Conservation (phyloP, 1,284 basidiomycete genomes). For the Tilletiopsis washingtonensis region DNA sequence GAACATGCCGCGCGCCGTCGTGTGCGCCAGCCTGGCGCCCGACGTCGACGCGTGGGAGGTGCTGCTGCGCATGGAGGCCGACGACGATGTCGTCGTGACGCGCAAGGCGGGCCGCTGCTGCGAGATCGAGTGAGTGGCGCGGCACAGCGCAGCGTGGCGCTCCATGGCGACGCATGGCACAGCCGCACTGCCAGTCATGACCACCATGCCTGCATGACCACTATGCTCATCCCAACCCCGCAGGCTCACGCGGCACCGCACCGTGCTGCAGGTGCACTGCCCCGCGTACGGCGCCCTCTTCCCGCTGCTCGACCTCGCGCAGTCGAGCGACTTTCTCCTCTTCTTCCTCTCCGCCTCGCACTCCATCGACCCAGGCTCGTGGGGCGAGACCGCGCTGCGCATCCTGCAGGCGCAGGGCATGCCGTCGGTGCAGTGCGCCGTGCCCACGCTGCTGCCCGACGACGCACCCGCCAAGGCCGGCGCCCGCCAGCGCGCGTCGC, state of each 20-base stretch:
- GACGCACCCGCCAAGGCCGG: slow-evolving; percentile 13
- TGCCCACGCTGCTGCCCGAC: slow-evolving; percentile 35
- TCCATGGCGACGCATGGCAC: not conserved
- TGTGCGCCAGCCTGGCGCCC: slow-evolving; percentile 65
- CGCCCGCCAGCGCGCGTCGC: slow-evolving; percentile 24
- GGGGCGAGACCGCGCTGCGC: slow-evolving; percentile 85
- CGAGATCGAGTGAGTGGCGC: not conserved
- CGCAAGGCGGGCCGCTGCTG: not conserved
- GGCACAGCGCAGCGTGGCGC: not conserved
- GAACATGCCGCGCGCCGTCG: slow-evolving; percentile 60
- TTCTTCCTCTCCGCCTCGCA: slow-evolving; percentile 70
- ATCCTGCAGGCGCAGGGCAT: slow-evolving; percentile 59
- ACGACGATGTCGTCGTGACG: slow-evolving; percentile 51
- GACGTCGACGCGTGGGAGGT: slow-evolving; percentile 59
- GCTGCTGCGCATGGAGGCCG: slow-evolving; percentile 59
- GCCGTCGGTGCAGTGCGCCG: slow-evolving; percentile 65
- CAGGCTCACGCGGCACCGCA: slow-evolving; percentile 61
- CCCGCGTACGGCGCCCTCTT: slow-evolving; percentile 55
- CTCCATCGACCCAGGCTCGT: slow-evolving; percentile 63
- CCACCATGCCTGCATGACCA: not conserved
- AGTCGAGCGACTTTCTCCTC: slow-evolving; percentile 84
- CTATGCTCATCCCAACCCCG: not conserved
- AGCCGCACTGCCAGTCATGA: not conserved
- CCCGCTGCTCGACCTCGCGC: slow-evolving; percentile 73
- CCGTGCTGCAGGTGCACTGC: slow-evolving; percentile 75